Base-by-base conservation (phyloP, 805 yeast species). In the Starmerella sp. region DNA sequence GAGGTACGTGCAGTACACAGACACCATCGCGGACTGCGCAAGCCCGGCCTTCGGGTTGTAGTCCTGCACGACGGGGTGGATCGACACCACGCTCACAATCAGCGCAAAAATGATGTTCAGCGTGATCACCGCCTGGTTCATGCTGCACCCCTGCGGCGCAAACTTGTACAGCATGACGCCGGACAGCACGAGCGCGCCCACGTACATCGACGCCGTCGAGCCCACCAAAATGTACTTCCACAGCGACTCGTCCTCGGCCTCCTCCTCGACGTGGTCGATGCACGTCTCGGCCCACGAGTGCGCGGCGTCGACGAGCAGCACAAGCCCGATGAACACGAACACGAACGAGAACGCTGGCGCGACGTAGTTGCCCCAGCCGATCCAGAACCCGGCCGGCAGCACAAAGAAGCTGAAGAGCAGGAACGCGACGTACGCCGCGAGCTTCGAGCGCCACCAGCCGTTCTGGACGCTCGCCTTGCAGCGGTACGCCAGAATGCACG, bases 231-330 rank as follows among this genome's bases (percentile, higher is more conserved):
- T 70, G 44, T 79, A 74, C 63, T 86, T 80, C 97, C 97, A 93
- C 62, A 86, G 75, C 4, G 68, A 62, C 13, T 70, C 65, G 54
- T 79, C 81, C 47, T 81, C 85, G 17, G 56, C 60, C 55, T 85
- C 91, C 63, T 83, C 81, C 66, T 93, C 97, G 43, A 93, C 87
- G 63, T 88, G 86, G 60, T 84, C 89, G 53, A 93, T 77, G 68
- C 98, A 93, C 7, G 85, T 86, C 64, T 93, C 99, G 0, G 97
- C 97, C 96, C 97, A 93, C 62, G 91, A 91, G 69, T 93, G 97
- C 4, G 98, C 97, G 75, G 88, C 93, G 69, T 93, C 98, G 35
- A 93, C 97, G 49, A 93, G 73, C 50, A 93, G 74, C 13, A 95
- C 84, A 55, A 93, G 76, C 1, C 98, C 98, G 57, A 93, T 86